These are phyloP conservation scores for Amphirosellinia nigrospora DNA, from an alignment of 495 filamentous ascomycete species.

Conservation along the genomic window DNA sequence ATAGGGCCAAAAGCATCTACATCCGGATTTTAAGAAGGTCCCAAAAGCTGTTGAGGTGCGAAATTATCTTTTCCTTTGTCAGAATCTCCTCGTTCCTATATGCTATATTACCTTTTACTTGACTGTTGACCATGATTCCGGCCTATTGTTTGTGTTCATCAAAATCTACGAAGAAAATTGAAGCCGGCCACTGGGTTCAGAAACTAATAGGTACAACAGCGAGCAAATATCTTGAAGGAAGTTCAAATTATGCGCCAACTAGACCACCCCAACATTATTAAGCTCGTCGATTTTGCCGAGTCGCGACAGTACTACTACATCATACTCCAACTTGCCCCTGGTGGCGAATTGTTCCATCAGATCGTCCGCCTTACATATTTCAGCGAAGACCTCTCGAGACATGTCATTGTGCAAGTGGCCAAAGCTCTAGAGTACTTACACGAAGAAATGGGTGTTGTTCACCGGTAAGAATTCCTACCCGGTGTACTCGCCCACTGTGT, in stretches of 20 bases:
- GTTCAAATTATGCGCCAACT: slow-evolving; percentile 98
- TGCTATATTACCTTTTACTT: slow-evolving; percentile 28
- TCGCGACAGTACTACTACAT: slow-evolving; percentile 97
- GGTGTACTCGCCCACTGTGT: background rate
- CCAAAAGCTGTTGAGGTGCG: slow-evolving; percentile 98
- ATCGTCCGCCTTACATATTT: slow-evolving; percentile 98
- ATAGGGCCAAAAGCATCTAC: slow-evolving; percentile 85
- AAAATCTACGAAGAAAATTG: background rate
- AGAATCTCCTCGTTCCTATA: slow-evolving; percentile 20
- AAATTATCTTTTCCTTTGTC: slow-evolving; percentile 54
- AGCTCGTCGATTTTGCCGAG: slow-evolving; percentile 91
- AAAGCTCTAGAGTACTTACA: slow-evolving; percentile 93
- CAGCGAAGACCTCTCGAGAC: slow-evolving; percentile 91
- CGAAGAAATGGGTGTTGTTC: slow-evolving; percentile 92
- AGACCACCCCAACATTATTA: slow-evolving; percentile 94
- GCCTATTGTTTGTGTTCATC: slow-evolving; percentile 20
- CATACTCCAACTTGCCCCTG: slow-evolving; percentile 91
- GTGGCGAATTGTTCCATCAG: slow-evolving; percentile 97
- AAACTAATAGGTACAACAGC: slow-evolving; percentile 56
- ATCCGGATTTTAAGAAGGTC: slow-evolving; percentile 92
- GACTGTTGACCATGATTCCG: slow-evolving; percentile 28
- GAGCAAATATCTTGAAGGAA: slow-evolving; percentile 96
- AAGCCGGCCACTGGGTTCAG: background rate
- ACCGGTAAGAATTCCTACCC: slow-evolving; percentile 69
- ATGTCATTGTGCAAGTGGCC: slow-evolving; percentile 93